Base-by-base conservation (phyloP, 768 basidiomycete genomes). In the Asterophora parasitica region DNA sequence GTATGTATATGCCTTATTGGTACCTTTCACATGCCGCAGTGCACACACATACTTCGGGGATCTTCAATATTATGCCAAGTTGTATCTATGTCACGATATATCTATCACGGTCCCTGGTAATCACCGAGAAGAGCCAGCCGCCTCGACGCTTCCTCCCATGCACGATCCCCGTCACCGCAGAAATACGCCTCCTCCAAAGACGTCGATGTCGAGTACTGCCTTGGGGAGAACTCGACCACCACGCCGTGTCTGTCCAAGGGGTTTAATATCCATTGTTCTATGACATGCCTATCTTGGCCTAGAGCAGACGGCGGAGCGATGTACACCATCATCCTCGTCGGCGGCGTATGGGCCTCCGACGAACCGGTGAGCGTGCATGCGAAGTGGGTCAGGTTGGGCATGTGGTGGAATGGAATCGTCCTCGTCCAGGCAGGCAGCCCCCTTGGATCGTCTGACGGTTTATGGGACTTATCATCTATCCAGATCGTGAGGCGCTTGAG, bases 401-500 rank as follows among this genome's bases (percentile, higher is more conserved):
- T 62, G 13, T 51, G 46, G 4, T 56, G 40, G 38, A 71, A 68
- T 1, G 71, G 71, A 19, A 72, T 54, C 5, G 39, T 47, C 26
- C 46, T 28, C 4, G 66, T 50, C 59, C 65, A 66, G n/a, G 36
- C 8, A 8, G 60, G 53, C 9, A 50, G 30, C 20, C 32, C 33
- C 17, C 42, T 35, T 44, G 38, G 3, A 42, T 42, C 32, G 30
- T 33, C 6, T 42, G 34, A 19, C 39, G 12, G 1, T 31, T 16
- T n/a, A 28, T 50, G 30, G 46, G 44, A 30, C 17, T 27, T 19
- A n/a, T 39, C 48, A 9, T 57, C 49, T 17, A 63, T 52, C 66
- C 68, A 69, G 26, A 71, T 47, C 4, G 64, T 59, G 6, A 75
- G 58, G 46, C 69, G 69, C 1, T 69, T 66, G 16, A 74, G 51